A percentile compares a stretch with the other conserved stretches of the same genome.
phyloP scores from a whole-genome alignment of 1,284 basidiomycete species.

The Ceraceosorus guamensis region DNA sequence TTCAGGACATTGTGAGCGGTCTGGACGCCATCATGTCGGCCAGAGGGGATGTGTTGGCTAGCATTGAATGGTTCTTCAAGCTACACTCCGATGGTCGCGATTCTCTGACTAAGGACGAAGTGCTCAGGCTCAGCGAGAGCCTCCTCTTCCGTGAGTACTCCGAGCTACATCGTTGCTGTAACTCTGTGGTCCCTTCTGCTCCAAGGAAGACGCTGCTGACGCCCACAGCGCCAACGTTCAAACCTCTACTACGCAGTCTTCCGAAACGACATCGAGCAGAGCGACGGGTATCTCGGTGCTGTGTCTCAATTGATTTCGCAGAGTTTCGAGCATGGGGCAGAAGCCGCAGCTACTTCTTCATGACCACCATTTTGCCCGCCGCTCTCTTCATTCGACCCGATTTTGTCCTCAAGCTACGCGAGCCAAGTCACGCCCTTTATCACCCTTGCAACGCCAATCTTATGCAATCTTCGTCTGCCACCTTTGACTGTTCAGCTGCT shows the following conservation, averaged over 20 bases:
- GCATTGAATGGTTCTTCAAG: conserved; percentile 97
- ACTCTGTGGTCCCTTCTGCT: not conserved
- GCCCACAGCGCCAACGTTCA: too few species aligned
- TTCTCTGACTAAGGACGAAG: conserved; percentile 88
- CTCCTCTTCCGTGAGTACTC: conserved; percentile 62
- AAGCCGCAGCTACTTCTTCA: not conserved
- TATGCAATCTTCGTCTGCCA: too few species aligned
- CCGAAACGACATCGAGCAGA: conserved; percentile 90
- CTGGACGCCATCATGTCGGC: conserved; percentile 80
- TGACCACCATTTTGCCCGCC: too few species aligned
- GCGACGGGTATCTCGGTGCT: conserved; percentile 79
- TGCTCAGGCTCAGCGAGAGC: conserved; percentile 80
- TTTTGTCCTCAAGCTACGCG: too few species aligned
- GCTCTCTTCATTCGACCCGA: too few species aligned
- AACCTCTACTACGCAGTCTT: conserved; percentile 70
- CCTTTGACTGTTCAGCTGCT: too few species aligned
- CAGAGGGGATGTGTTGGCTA: conserved; percentile 76
- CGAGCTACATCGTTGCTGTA: not conserved
- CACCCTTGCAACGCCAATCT: too few species aligned
- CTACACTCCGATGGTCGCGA: conserved; percentile 84
- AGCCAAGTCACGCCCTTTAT: too few species aligned
- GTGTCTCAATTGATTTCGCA: conserved; percentile 41
- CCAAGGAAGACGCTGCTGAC: not conserved
- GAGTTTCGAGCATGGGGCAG: conserved; percentile 17
- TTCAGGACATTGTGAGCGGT: conserved; percentile 78